Evolutionary conservation across 371 early-diverging fungal genomes (phyloP), one percentile per base, ranked within the genome.

Genomic region (Sanchytrium tribonematis): DNA sequence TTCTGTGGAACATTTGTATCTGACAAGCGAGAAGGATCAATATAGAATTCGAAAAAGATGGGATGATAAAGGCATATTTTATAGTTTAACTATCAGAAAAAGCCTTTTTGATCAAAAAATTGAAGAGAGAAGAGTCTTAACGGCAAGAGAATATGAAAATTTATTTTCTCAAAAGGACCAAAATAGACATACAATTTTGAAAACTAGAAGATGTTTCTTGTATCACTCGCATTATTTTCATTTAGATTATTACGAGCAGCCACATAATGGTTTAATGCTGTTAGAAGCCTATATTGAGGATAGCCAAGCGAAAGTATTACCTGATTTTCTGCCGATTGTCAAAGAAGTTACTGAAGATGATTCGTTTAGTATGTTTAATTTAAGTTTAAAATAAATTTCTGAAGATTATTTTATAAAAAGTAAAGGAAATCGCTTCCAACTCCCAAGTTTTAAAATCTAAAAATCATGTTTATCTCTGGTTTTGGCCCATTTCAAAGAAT

Each of bases 181-280:
- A 2, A 69, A 69, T 31, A 71, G 77, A 22, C 31, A 66, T 29
- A 17, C 72, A 29, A 72, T 78, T 30, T 32, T 29, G 22, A 78
- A 78, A 70, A 32, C 30, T 2, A 70, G 78, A 29, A 67, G 78
- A 28, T 74, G 75, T 66, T 78, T 78, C 70, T 66, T 78, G 1
- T 74, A 48, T 66, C 66, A 76, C 5, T 73, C 78, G 66, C 70
- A 72, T 22, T 76, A 74, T 69, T 78, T 72, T 72, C 78, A 78
- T 68, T 70, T 78, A 16, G 78, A 78, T 65, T n/a, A 17, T n/a
- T 65, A 17, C n/a, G 65, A 65, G n/a, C n/a, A 17, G n/a, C 65
- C 65, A 65, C 17, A 65, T 65, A 17, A 17, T 17, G 65, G 65
- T 17, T n/a, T 65, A 65, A 17, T 65, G 65, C 65, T 65, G 17